Evolutionary conservation across 2,329 filamentous ascomycete genomes (phyloP), one percentile per base, ranked within the genome.

Genomic region (Amauroascus niger): DNA sequence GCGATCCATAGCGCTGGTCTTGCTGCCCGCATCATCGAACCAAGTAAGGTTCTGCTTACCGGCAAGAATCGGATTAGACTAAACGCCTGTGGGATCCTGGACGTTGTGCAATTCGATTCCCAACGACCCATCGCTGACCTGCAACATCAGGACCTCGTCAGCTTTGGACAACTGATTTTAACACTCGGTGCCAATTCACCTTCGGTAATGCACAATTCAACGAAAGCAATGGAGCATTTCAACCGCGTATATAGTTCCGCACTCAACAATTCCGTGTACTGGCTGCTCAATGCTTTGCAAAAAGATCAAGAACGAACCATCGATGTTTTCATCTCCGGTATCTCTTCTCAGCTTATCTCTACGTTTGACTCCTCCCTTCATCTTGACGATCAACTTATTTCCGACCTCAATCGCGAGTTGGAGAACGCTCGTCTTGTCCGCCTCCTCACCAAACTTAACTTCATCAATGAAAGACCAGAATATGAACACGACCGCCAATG

Each of bases 401-500:
- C 80, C 14, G 81, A 87, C 50, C 75, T 97, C 24, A 81, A 78
- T 60, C 80, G 83, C 35, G 91, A 96, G 67, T 78, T 97, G 5
- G 93, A 97, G 66, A 97, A 97, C 62, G 90, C 85, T 8, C 83
- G 93, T 11, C 71, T 94, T 1, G 85, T 88, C 26, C 86, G 93
- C 14, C 75, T 95, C 11, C 71, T 87, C 55, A 76, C 89, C 64
- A 98, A 98, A 67, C 75, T 98, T 40, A 88, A 87, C 57, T 79
- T 87, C 55, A 82, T 98, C 66, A 93, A 93, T 64, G 93, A 98
- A 69, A 82, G 93, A 9, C 87, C 86, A 1, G 91, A 97, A 64
- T 85, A 86, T 57, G 86, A 88, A 51, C 82, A 83, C 39, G 86
- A 90, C 57, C 74, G 78, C 0, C 76, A 80, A 47, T 98, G 93